Evolutionary conservation across 148 eudicot species (phyloP), one percentile per base, ranked within the genome.

Genomic region (Chenopodium album): DNA sequence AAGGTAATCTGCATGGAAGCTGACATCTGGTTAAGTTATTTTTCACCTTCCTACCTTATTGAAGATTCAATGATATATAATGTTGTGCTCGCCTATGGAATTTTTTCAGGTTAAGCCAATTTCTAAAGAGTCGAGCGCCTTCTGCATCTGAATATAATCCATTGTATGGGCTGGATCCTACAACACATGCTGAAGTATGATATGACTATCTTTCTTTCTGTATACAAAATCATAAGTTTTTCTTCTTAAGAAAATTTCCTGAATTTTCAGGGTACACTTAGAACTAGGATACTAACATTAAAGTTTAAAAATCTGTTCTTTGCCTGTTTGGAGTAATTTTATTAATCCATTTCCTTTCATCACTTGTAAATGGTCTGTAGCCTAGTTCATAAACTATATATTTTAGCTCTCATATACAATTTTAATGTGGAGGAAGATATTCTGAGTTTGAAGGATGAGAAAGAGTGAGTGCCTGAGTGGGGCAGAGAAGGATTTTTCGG

Each of bases 151-250:
- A 95, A 83, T 77, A 84, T 80, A 90, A 87, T 77, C 94, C 98
- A 73, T 84, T 95, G 88, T 87, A 82, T 77, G 98, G 98, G 77
- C 78, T 93, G 85, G 98, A 95, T 88, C 97, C 98, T 74, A 93
- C 97, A 70, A 90, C 87, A 29, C 91, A 93, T 86, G 98, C 98
- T 81, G 96, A 90, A 79, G 98, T 95, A 89, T 83, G 89, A 26
- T 68, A 80, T 44, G 6, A 46, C 28, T n/a, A 63, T 71, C n/a
- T 76, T 83, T n/a, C 50, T 41, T 44, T 63, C 20, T 85, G 2
- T 19, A 60, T 73, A 59, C 26, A 19, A 7, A 13, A 46, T 44
- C 4, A 66, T 44, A 1, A 29, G 34, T n/a, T 12, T 16, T 73
- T 20, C 41, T 2, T 70, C 29, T 66, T 65, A 13, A 78, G 17